Percentiles rank a stretch among this genome's conserved stretches.
These are phyloP conservation scores for Fonsecaea nubica DNA, from an alignment of 2,329 filamentous ascomycete species.

Conservation along the genomic window DNA sequence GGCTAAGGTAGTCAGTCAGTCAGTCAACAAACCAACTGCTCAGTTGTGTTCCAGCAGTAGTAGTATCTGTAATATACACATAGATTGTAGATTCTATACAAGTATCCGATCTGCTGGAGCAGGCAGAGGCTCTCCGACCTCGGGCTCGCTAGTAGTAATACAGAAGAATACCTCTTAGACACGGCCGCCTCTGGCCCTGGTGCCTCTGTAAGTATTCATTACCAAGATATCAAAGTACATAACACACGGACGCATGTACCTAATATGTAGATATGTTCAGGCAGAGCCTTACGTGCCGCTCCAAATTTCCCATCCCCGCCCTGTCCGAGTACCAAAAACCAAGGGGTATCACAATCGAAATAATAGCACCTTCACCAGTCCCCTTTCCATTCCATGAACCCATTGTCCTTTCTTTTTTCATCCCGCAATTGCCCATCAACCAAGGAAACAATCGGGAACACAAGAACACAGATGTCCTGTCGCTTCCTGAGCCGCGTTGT, in stretches of 20 bases:
- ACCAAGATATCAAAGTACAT: not conserved
- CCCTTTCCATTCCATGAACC: too few relatives aligned
- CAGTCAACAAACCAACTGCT: too few relatives aligned
- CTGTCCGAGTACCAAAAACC: not conserved
- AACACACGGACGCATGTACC: too few relatives aligned
- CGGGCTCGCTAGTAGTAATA: too few relatives aligned
- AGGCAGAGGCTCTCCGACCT: too few relatives aligned
- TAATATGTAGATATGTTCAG: not conserved
- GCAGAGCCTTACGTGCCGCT: not conserved
- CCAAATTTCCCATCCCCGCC: not conserved
- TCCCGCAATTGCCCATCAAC: not conserved
- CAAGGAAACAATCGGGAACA: not conserved
- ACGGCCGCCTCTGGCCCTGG: not conserved
- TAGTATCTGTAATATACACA: too few relatives aligned
- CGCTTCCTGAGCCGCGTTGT: not conserved
- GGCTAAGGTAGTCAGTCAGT: too few relatives aligned
- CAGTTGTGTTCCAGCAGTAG: too few relatives aligned
- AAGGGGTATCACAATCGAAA: slow-evolving; percentile 1
- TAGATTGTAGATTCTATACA: too few relatives aligned
- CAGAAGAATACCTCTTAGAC: too few relatives aligned
- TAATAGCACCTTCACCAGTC: not conserved
- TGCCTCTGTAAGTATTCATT: not conserved
- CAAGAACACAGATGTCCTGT: not conserved
- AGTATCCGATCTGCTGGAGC: too few relatives aligned
- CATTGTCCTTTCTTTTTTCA: not conserved